Conservation (phyloP, 2,329 filamentous ascomycete genomes). For the Pseudogymnoascus sp. region DNA sequence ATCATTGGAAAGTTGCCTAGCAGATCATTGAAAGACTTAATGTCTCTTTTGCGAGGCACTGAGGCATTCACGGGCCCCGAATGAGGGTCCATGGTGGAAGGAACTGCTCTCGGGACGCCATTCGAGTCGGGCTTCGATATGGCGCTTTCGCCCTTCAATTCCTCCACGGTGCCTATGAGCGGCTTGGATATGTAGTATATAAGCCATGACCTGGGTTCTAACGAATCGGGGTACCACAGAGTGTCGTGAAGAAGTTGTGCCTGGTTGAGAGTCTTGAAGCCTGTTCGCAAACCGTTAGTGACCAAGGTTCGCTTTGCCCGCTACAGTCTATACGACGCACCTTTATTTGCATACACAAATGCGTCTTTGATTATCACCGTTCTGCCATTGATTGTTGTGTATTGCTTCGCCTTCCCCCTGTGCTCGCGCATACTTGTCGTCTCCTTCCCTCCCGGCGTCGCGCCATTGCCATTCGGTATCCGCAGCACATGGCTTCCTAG, state of each 20-base stretch:
- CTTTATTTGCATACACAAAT: slow-evolving; percentile 92
- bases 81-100: slow-evolving; percentile 11
- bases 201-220: slow-evolving; percentile 88
- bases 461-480: slow-evolving; percentile 52
- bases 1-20: slow-evolving; percentile 92
- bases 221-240: slow-evolving; percentile 81
- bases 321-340: slow-evolving; percentile 36
- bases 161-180: slow-evolving; percentile 74
- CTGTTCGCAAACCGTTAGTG: slow-evolving; percentile 38
- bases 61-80: slow-evolving; percentile 21
- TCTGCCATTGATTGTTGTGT: slow-evolving; percentile 83
- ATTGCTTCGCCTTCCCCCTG: slow-evolving; percentile 88
- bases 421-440: slow-evolving; percentile 68
- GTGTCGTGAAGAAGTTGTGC: slow-evolving; percentile 76
- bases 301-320: background rate
- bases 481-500: slow-evolving; percentile 93
- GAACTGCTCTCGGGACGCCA: slow-evolving; percentile 13
- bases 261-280: slow-evolving; percentile 86
- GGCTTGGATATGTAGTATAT: slow-evolving; percentile 93
- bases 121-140: background rate
- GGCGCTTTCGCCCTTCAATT: slow-evolving; percentile 33
- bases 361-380: slow-evolving; percentile 93
- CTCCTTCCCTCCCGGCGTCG: slow-evolving; percentile 48
- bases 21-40: slow-evolving; percentile 83
- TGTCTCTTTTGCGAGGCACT: slow-evolving; percentile 71